phyloP scores from a whole-genome alignment of 192 early-diverging fungal genomes.

The Funneliformis mosseae region DNA sequence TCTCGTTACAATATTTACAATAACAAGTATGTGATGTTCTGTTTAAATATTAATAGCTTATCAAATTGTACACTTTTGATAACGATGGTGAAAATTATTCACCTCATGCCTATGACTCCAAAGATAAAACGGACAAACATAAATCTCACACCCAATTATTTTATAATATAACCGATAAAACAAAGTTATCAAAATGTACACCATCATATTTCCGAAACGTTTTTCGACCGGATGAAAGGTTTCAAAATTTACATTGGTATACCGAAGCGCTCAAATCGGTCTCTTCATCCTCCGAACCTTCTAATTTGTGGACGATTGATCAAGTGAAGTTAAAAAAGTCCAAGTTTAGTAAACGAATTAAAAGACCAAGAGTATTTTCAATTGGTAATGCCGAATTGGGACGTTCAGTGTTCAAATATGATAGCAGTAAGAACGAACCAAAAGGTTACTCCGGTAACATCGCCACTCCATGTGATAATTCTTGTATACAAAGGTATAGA shows the following conservation, averaged over 20 bases:
- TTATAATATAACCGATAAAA: not conserved
- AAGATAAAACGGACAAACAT: not conserved
- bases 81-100: not conserved
- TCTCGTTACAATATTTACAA: too few species aligned
- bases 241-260: constrained; percentile 12
- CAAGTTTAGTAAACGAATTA: not conserved
- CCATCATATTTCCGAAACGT: not conserved
- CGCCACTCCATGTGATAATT: not conserved
- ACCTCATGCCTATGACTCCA: not conserved
- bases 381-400: not conserved
- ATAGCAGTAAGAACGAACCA: not conserved
- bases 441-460: constrained; percentile 8
- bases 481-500: constrained; percentile 8
- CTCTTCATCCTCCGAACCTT: not conserved
- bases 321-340: not conserved
- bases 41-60: not conserved
- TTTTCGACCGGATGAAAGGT: not conserved
- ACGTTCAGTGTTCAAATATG: not conserved
- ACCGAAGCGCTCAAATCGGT: not conserved
- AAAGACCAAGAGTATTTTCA: constrained; percentile 7
- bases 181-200: not conserved
- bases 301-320: not conserved
- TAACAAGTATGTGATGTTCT: too few species aligned
- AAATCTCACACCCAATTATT: constrained; percentile 1
- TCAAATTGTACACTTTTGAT: not conserved